phyloP scores from a whole-genome alignment of 495 filamentous ascomycete genomes.

The Aspergillus cavernicola region DNA sequence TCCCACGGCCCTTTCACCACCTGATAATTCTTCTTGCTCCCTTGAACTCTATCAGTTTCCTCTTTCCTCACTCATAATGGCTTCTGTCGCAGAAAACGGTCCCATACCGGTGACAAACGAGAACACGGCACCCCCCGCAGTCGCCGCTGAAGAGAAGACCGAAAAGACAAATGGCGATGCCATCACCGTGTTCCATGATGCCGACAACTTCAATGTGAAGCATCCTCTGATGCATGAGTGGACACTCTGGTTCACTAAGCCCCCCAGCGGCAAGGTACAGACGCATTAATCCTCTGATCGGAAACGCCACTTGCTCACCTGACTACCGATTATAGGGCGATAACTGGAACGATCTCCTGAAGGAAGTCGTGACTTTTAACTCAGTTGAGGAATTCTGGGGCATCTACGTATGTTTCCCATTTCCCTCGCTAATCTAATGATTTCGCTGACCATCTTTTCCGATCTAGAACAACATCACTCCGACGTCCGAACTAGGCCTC shows the following conservation, averaged over 20 bases:
- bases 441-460: slow-evolving; percentile 1
- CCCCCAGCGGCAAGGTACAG: slow-evolving; percentile 88
- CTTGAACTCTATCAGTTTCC: slow-evolving; percentile 2
- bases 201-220: slow-evolving; percentile 98
- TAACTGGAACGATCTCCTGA: slow-evolving; percentile 97
- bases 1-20: slow-evolving; percentile 16
- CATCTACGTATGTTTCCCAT: slow-evolving; percentile 72
- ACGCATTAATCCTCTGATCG: not conserved
- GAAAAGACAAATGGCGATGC: slow-evolving; percentile 48
- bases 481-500: slow-evolving; percentile 88
- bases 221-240: slow-evolving; percentile 93
- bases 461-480: slow-evolving; percentile 92
- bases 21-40: slow-evolving; percentile 13
- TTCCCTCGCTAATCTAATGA: not conserved
- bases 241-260: slow-evolving; percentile 99
- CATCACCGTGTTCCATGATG: slow-evolving; percentile 93
- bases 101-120: slow-evolving; percentile 38
- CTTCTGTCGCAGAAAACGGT: slow-evolving; percentile 42
- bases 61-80: slow-evolving; percentile 29
- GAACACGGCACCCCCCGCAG: slow-evolving; percentile 33
- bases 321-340: slow-evolving; percentile 59
- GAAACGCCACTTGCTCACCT: slow-evolving; percentile 19
- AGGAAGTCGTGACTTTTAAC: slow-evolving; percentile 97
- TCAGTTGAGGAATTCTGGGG: slow-evolving; percentile 99
- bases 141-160: slow-evolving; percentile 27